These are phyloP conservation scores for Saprolegnia diclina DNA, from an alignment of 352 stramenopile genomes.

Conservation along the genomic window DNA sequence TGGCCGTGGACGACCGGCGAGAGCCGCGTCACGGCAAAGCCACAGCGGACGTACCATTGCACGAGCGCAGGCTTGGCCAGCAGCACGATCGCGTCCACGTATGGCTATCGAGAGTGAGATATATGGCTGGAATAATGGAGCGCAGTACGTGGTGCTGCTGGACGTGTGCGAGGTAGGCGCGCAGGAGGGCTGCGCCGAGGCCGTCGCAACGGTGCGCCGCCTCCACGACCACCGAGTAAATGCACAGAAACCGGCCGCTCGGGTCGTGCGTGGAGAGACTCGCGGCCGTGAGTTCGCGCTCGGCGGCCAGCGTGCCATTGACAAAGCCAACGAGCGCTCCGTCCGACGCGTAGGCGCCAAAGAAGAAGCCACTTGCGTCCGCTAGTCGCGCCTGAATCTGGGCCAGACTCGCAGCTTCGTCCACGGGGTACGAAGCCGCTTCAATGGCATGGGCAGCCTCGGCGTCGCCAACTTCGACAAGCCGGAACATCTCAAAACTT, in stretches of 20 bases:
- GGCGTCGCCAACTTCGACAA: neutral
- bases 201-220: constrained; percentile 59
- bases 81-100: constrained; percentile 71
- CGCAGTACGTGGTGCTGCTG: constrained; percentile 30
- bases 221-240: constrained; percentile 85
- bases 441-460: constrained; percentile 37
- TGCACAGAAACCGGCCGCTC: constrained; percentile 64
- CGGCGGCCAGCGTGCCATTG: constrained; percentile 64
- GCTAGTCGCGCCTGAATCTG: constrained; percentile 80
- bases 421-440: constrained; percentile 62
- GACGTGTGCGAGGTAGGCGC: constrained; percentile 66
- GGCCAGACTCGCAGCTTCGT: constrained; percentile 79
- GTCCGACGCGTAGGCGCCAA: constrained; percentile 29
- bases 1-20: constrained; percentile 71
- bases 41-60: constrained; percentile 72
- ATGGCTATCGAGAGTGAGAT: constrained; percentile 22
- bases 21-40: constrained; percentile 59
- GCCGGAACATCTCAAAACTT: neutral
- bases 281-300: constrained; percentile 50
- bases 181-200: constrained; percentile 70
- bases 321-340: constrained; percentile 82
- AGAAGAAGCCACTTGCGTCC: constrained; percentile 72
- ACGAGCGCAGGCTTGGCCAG: constrained; percentile 79
- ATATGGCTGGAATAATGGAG: too few relatives aligned
- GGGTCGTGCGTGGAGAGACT: constrained; percentile 76